These are phyloP conservation scores for Halenospora varia DNA, from an alignment of 495 filamentous ascomycete genomes.

Conservation along the genomic window DNA sequence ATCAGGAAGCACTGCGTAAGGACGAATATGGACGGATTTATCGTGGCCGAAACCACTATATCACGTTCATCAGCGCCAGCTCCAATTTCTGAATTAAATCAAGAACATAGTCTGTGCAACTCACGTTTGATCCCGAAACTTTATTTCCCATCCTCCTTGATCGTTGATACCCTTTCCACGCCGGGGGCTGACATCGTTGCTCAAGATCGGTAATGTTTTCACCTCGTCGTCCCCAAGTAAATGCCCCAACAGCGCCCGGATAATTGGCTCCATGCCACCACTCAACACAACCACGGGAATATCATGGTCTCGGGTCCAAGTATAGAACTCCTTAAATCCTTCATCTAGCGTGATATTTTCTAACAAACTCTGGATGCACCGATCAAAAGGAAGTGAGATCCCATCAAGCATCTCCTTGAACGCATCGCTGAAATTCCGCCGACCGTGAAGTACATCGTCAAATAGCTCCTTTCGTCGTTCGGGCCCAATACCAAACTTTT, in stretches of 20 bases:
- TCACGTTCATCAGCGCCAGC: slow-evolving; percentile 15
- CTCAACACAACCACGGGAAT: slow-evolving; percentile 89
- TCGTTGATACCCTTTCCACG: slow-evolving; percentile 69
- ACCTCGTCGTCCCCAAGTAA: slow-evolving; percentile 67
- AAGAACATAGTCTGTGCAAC: neutral
- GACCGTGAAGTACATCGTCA: slow-evolving; percentile 61
- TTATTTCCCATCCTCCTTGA: slow-evolving; percentile 78
- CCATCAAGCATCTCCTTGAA: slow-evolving; percentile 85
- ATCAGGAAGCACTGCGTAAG: slow-evolving; percentile 65
- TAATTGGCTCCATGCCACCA: slow-evolving; percentile 86
- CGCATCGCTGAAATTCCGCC: slow-evolving; percentile 69
- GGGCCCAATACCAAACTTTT: slow-evolving; percentile 77
- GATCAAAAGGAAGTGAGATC: slow-evolving; percentile 67
- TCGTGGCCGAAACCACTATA: slow-evolving; percentile 80
- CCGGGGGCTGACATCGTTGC: slow-evolving; percentile 64
- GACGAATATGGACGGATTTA: slow-evolving; percentile 80
- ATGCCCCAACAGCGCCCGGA: slow-evolving; percentile 70
- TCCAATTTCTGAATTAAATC: too few species aligned
- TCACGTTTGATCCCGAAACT: slow-evolving; percentile 78
- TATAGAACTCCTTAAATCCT: slow-evolving; percentile 75
- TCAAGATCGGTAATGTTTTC: slow-evolving; percentile 72
- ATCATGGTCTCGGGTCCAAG: slow-evolving; percentile 72
- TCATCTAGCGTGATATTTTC: slow-evolving; percentile 83
- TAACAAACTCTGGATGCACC: slow-evolving; percentile 69
- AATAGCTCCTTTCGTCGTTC: slow-evolving; percentile 61